phyloP scores from a whole-genome alignment of 345 rosid genomes.

The Gossypium australe region DNA sequence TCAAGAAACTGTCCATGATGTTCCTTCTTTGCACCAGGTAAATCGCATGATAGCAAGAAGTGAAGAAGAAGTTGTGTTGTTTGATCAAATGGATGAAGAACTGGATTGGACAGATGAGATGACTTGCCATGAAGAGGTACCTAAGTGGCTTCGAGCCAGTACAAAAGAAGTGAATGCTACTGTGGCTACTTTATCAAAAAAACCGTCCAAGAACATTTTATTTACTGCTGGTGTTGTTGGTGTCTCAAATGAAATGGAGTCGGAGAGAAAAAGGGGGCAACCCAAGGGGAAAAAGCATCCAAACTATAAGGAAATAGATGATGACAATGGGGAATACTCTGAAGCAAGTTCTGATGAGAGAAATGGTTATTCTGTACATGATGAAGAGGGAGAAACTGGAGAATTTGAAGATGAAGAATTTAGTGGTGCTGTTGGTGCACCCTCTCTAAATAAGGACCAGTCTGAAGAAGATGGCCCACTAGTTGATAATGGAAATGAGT shows the following conservation, averaged over 20 bases:
- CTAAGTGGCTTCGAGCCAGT: slow-evolving; percentile 96
- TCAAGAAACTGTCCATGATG: slow-evolving; percentile 97
- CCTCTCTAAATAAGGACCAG: slow-evolving; percentile 51
- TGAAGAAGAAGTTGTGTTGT: slow-evolving; percentile 87
- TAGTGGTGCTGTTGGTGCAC: slow-evolving; percentile 55
- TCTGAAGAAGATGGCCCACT: slow-evolving; percentile 73
- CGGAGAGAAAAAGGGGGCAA: slow-evolving; percentile 83
- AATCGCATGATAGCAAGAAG: slow-evolving; percentile 98
- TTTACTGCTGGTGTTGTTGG: slow-evolving; percentile 40
- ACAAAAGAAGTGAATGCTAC: slow-evolving; percentile 70
- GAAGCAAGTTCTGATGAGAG: slow-evolving; percentile 91
- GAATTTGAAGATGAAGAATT: slow-evolving; percentile 85
- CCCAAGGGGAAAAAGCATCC: slow-evolving; percentile 78
- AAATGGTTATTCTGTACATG: slow-evolving; percentile 65
- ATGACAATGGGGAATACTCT: slow-evolving; percentile 76
- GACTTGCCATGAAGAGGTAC: slow-evolving; percentile 89
- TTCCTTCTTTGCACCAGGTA: slow-evolving; percentile 91
- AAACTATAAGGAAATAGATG: slow-evolving; percentile 93
- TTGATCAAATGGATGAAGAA: slow-evolving; percentile 99
- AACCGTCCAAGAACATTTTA: slow-evolving; percentile 68
- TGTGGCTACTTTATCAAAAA: slow-evolving; percentile 75
- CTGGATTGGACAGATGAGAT: slow-evolving; percentile 90
- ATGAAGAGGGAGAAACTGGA: slow-evolving; percentile 83
- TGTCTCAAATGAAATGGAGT: slow-evolving; percentile 53
- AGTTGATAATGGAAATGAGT: slow-evolving; percentile 45